phyloP scores from a whole-genome alignment of 371 early-diverging fungal genomes.

The Syncephalastrum contaminatum region DNA sequence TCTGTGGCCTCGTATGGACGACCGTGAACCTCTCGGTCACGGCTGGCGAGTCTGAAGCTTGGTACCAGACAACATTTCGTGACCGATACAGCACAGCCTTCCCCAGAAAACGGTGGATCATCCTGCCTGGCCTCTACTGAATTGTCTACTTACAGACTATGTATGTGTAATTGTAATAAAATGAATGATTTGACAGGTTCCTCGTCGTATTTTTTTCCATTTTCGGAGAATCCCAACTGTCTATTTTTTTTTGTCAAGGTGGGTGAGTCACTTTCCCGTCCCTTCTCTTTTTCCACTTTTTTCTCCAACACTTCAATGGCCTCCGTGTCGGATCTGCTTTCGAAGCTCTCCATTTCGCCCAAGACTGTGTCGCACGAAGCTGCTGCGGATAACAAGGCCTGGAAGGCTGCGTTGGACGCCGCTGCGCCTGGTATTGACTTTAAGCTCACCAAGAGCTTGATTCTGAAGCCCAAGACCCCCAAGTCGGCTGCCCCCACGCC shows the following conservation, averaged over 20 bases:
- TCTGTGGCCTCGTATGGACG: conserved; percentile 58
- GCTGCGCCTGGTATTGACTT: conserved; percentile 20
- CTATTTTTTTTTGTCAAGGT: too few species aligned
- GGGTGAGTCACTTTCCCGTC: too few species aligned
- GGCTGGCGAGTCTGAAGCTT: conserved; percentile 59
- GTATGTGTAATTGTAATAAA: too few species aligned
- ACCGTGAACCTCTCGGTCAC: conserved; percentile 60
- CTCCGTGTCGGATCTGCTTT: conserved; percentile 36
- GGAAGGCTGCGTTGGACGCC: conserved; percentile 46
- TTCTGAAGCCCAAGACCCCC: conserved; percentile 73
- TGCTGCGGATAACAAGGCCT: conserved; percentile 54
- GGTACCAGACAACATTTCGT: conserved; percentile 61
- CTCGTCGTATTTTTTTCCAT: too few species aligned
- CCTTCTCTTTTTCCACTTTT: conserved; percentile 1
- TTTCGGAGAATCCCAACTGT: too few species aligned
- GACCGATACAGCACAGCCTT: conserved; percentile 28
- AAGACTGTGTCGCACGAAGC: conserved; percentile 53
- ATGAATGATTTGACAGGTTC: too few species aligned
- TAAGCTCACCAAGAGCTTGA: conserved; percentile 60
- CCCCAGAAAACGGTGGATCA: conserved; percentile 33
- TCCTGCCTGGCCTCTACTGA: conserved; percentile 47
- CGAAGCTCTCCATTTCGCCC: conserved; percentile 41
- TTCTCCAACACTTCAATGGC: conserved; percentile 19
- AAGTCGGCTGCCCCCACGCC: conserved; percentile 64
- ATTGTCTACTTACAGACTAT: too few species aligned